These are phyloP conservation scores for Globisporangium carolinianum DNA, from an alignment of 352 stramenopile genomes.

Conservation along the genomic window DNA sequence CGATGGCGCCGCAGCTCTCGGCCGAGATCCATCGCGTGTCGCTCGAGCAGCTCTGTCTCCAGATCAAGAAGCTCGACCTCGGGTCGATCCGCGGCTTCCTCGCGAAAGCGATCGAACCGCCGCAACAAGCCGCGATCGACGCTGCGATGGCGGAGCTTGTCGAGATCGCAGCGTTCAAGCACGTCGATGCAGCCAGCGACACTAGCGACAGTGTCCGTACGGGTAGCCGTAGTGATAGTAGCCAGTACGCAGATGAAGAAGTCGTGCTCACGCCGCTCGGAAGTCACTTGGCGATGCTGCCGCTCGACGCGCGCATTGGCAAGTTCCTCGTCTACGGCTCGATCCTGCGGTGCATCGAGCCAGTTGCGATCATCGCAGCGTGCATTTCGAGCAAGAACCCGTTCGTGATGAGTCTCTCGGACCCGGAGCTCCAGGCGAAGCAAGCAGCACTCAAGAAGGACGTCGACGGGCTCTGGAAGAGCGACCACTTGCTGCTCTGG, in stretches of 20 bases:
- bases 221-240: no score
- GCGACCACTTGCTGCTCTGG: slow-evolving; percentile 72
- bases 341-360: slow-evolving; percentile 79
- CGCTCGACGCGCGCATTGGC: slow-evolving; percentile 79
- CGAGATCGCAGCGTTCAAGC: slow-evolving; percentile 83
- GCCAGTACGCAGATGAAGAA: slow-evolving; percentile 23
- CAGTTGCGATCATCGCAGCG: slow-evolving; percentile 76
- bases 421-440: slow-evolving; percentile 44
- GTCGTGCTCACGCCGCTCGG: slow-evolving; percentile 92
- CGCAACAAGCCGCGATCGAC: slow-evolving; percentile 83
- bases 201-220: not conserved
- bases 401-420: slow-evolving; percentile 68
- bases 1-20: slow-evolving; percentile 62
- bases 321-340: slow-evolving; percentile 87
- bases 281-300: slow-evolving; percentile 72
- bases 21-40: slow-evolving; percentile 88
- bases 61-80: slow-evolving; percentile 82
- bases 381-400: slow-evolving; percentile 76
- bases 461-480: slow-evolving; percentile 56
- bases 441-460: slow-evolving; percentile 67
- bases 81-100: slow-evolving; percentile 70
- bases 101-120: slow-evolving; percentile 88
- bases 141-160: slow-evolving; percentile 89
- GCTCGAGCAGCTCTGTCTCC: slow-evolving; percentile 78
- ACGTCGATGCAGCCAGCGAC: slow-evolving; percentile 9